phyloP scores from a whole-genome alignment of 768 basidiomycete species.

The Astraeus odoratus region DNA sequence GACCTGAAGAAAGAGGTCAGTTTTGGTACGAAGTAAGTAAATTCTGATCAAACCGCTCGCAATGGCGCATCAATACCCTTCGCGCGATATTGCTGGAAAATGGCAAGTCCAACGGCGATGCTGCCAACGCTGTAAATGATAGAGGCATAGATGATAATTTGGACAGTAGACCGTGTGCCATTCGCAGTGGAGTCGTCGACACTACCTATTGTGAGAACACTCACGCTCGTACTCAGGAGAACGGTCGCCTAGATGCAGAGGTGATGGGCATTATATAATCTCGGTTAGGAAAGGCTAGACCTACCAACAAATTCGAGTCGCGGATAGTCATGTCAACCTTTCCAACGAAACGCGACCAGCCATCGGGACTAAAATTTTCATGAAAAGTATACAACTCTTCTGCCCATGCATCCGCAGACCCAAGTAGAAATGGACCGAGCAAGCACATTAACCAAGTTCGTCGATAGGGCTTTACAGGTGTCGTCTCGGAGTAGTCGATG shows the following conservation, averaged over 20 bases:
- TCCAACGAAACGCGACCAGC: conserved; percentile 24
- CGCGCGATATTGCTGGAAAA: conserved; percentile 28
- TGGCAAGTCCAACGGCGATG: conserved; percentile 23
- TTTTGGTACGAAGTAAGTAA: background rate
- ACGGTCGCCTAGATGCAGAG: conserved; percentile 19
- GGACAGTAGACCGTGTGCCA: conserved; percentile 10
- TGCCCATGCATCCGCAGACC: conserved; percentile 22
- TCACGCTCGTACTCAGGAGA: conserved; percentile 19
- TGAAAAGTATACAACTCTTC: conserved; percentile 23
- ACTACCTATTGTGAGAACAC: conserved; percentile 17
- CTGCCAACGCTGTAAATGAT: conserved; percentile 24
- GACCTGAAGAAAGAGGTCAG: conserved; percentile 13
- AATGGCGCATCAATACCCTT: conserved; percentile 25
- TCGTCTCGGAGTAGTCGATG: conserved; percentile 16
- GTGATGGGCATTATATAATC: background rate
- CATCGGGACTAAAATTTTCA: conserved; percentile 18
- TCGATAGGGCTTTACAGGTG: conserved; percentile 9
- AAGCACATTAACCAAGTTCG: conserved; percentile 15
- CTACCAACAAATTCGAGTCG: conserved; percentile 25
- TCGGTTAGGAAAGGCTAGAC: background rate
- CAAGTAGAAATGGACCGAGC: conserved; percentile 18
- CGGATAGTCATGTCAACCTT: conserved; percentile 27
- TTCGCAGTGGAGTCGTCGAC: background rate
- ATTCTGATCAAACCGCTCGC: conserved; percentile 16
- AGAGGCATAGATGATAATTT: conserved; percentile 23